These are phyloP conservation scores for Paecilomyces variotii DNA, from an alignment of 2,329 filamentous ascomycete genomes.

Conservation along the genomic window DNA sequence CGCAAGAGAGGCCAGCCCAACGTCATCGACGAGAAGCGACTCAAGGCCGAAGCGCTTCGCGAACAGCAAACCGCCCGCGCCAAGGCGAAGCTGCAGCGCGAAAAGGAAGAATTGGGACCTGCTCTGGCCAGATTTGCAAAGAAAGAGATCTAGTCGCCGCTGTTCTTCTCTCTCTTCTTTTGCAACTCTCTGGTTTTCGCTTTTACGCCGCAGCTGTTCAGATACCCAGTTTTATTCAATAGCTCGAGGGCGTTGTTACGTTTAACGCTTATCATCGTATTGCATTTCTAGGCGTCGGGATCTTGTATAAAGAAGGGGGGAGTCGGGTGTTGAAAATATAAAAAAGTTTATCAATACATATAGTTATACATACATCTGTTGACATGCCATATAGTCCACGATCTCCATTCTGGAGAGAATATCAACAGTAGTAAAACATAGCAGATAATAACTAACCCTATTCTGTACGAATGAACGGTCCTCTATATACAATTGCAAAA, in stretches of 20 bases:
- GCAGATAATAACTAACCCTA: background rate
- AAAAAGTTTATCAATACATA: background rate
- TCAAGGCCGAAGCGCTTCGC: conserved; percentile 77
- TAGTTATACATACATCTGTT: background rate
- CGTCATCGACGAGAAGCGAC: conserved; percentile 88
- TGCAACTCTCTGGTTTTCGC: background rate
- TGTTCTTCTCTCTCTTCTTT: conserved; percentile 9
- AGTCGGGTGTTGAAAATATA: background rate
- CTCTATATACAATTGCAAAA: background rate
- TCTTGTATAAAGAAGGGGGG: background rate
- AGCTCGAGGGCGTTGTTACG: background rate
- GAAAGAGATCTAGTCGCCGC: conserved; percentile 41
- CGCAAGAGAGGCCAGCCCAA: conserved; percentile 90
- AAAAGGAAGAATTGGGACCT: conserved; percentile 71
- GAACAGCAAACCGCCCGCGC: conserved; percentile 59
- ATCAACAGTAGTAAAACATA: background rate
- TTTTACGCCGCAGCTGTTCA: conserved; percentile 4
- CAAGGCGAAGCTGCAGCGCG: conserved; percentile 57
- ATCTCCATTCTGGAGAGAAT: background rate
- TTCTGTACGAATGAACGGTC: background rate
- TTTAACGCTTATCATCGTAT: background rate
- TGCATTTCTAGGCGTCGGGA: background rate
- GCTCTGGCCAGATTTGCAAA: conserved; percentile 77
- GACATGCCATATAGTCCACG: background rate
- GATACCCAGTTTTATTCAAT: conserved; percentile 1